These are phyloP conservation scores for Begonia fuchsioides DNA, from an alignment of 306 rosid genomes.

Conservation along the genomic window DNA sequence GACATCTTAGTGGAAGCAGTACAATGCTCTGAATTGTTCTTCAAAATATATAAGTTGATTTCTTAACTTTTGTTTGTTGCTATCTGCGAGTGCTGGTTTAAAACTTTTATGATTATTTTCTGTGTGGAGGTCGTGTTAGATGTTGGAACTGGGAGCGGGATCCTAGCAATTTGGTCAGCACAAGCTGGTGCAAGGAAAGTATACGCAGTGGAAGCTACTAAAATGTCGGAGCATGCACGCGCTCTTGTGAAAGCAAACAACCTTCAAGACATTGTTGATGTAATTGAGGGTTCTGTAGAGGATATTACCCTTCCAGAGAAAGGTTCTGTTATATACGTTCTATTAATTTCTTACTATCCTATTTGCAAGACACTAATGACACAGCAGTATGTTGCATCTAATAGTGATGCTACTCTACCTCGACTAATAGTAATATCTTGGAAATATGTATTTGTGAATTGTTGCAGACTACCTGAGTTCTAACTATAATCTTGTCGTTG, in stretches of 20 bases:
- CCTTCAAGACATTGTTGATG: conserved; percentile 54
- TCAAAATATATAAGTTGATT: neutral
- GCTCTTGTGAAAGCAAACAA: conserved; percentile 65
- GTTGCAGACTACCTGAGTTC: no score
- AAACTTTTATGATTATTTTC: conserved; percentile 11
- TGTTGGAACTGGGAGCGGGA: conserved; percentile 98
- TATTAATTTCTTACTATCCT: no score
- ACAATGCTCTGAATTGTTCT: no score
- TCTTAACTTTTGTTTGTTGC: neutral
- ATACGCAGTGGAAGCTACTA: conserved; percentile 94
- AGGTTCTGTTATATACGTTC: conserved; percentile 28
- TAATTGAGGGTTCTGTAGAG: conserved; percentile 86
- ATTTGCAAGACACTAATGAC: no score
- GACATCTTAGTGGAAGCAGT: no score
- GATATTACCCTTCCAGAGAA: conserved; percentile 83
- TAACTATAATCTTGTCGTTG: neutral
- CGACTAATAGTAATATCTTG: no score
- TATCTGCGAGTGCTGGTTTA: neutral
- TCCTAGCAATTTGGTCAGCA: conserved; percentile 96
- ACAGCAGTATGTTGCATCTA: no score
- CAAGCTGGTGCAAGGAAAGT: conserved; percentile 99
- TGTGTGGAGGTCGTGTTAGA: conserved; percentile 75
- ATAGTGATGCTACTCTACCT: no score
- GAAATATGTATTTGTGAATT: no score
- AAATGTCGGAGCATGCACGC: conserved; percentile 89